phyloP scores from a whole-genome alignment of 1,139 yeast genomes.

The Zygoascus meyerae region DNA sequence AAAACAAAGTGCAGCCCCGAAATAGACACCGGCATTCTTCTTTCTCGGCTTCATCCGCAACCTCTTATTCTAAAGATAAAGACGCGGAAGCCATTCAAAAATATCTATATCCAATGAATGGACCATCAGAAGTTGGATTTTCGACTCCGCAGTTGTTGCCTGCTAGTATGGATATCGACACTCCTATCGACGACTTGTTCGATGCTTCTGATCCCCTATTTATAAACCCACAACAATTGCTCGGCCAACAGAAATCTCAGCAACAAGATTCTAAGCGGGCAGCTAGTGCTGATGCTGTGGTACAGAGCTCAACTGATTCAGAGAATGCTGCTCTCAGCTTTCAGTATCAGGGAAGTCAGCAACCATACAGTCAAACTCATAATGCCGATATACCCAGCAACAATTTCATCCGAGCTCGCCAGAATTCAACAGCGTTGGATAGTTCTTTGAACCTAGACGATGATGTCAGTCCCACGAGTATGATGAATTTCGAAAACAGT shows the following conservation, averaged over 20 bases:
- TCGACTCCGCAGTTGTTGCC: conserved; percentile 64
- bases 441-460: conserved; percentile 15
- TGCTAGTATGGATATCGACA: conserved; percentile 16
- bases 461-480: conserved; percentile 18
- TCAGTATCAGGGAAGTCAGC: conserved; percentile 12
- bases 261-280: conserved; percentile 14
- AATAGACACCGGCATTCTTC: conserved; percentile 56
- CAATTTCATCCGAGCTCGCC: conserved; percentile 1
- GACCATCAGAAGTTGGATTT: conserved; percentile 64
- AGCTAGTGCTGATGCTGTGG: background rate
- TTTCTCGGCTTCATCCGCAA: conserved; percentile 72
- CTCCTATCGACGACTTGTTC: conserved; percentile 25
- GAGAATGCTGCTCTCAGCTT: background rate
- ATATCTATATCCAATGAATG: conserved; percentile 26
- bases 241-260: conserved; percentile 18
- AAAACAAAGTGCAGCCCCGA: conserved; percentile 1
- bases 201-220: conserved; percentile 27
- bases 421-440: background rate
- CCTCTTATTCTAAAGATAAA: conserved; percentile 55
- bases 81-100: conserved; percentile 35
- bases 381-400: conserved; percentile 6
- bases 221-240: conserved; percentile 32
- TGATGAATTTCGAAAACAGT: conserved; percentile 14
- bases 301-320: background rate
- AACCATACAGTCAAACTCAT: conserved; percentile 7